Base-by-base conservation (phyloP, 176 grass and related monocot genomes). In the Cenchrus fungigraminus region DNA sequence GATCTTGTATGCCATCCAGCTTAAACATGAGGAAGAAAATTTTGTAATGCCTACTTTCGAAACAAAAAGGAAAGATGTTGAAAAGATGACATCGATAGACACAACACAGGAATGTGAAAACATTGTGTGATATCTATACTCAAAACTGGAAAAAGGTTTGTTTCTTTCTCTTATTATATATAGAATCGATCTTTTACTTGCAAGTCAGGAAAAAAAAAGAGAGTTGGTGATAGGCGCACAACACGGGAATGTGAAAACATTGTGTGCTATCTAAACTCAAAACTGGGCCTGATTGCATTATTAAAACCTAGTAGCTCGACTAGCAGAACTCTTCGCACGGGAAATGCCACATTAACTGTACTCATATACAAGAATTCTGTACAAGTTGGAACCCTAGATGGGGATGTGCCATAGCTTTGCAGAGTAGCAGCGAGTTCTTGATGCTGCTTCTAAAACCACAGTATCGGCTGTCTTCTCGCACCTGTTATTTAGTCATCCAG, bases 311-410 rank as follows among this genome's bases (percentile, higher is more conserved):
- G 40, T 19, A 62, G 78, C 37, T 40, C 3, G 37, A 40, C 37
- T 40, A 66, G 4, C 46, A 63, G 15, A 22, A 17, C 57, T 31
- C 2, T 52, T 58, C 14, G 40, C 56, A 51, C 4, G 17, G 65
- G 72, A 71, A 55, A 83, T 55, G 73, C 66, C 4, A 3, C 50
- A 22, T 47, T 79, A 74, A 53, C 25, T 16, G 52, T 62, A 43
- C 82, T 67, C 63, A 52, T 68, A 77, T 86, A 77, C 56, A 90
- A 32, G 6, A 71, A 71, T 22, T 86, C 55, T 86, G 77, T 89
- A 90, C 83, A 82, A 82, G 12, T 85, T 65, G 46, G 49, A 86
- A 49, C 45, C 72, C 83, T 77, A 77, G 83, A 55, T 70, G 62
- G 12, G 17, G 12, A 16, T 16, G 5, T 2, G 40, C 63, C 71